Percentiles rank a stretch among this genome's conserved stretches.
These are phyloP conservation scores for Trypanosoma melophagium DNA, from an alignment of 208 protist species.

Conservation along the genomic window DNA sequence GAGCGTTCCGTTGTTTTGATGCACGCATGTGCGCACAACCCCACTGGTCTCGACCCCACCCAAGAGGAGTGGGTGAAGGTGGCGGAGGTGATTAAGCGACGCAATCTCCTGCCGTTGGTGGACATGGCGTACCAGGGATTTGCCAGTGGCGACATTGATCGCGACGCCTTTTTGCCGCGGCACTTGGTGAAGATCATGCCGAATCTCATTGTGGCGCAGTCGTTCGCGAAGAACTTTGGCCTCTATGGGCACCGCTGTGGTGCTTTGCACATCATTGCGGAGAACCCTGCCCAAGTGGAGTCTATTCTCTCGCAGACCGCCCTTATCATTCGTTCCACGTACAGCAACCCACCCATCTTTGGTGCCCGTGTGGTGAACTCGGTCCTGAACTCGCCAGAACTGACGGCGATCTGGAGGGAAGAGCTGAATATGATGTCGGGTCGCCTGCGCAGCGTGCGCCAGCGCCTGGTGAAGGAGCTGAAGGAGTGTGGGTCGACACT, in stretches of 20 bases:
- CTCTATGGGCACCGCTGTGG: constrained; percentile 96
- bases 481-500: constrained; percentile 54
- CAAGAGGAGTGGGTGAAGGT: constrained; percentile 92
- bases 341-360: constrained; percentile 95
- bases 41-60: constrained; percentile 97
- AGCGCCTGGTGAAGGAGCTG: constrained; percentile 65
- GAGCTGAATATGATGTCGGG: constrained; percentile 90
- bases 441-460: constrained; percentile 67
- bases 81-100: constrained; percentile 59
- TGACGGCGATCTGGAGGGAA: constrained; percentile 77
- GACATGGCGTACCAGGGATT: constrained; percentile 97
- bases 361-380: constrained; percentile 91
- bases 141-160: constrained; percentile 92
- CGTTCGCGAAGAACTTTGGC: constrained; percentile 97
- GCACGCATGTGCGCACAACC: constrained; percentile 98
- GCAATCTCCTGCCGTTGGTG: constrained; percentile 89
- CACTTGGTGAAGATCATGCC: constrained; percentile 54
- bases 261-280: constrained; percentile 80
- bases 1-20: constrained; percentile 91
- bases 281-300: constrained; percentile 45
- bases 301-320: constrained; percentile 92
- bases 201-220: constrained; percentile 90
- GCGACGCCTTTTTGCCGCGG: constrained; percentile 83
- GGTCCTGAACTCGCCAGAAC: constrained; percentile 77
- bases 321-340: constrained; percentile 90